Evolutionary conservation across 1,284 basidiomycete genomes (phyloP), one percentile per base, ranked within the genome.

Genomic region (Wallemia mellicola): DNA sequence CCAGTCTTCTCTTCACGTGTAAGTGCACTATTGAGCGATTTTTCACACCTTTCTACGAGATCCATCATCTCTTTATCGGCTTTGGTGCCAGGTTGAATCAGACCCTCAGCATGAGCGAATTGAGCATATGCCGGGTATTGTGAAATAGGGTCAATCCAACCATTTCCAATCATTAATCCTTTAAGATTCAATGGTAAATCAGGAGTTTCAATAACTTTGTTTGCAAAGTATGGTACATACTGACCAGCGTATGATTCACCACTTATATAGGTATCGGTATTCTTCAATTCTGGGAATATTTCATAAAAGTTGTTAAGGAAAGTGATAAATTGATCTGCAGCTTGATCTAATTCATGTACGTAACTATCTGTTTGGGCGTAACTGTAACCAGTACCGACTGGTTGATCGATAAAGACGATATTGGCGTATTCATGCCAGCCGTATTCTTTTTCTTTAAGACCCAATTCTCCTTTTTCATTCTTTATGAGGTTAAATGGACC

Each of bases 391-490:
- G 92, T 96, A 2, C 92, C 92, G 2, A 85, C 86, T 33, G 92
- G 92, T 70, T 98, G 92, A 70, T 98, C 92, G 61, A 98, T 72
- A 67, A 86, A 98, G 61, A 98, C 79, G 71, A 98, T 80, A 57
- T 86, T 92, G n/a, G 86, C 83, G 67, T 92, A 98, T 69, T 98
- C 94, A 69, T 98, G 92, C 92, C 92, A 99, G 26, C 88, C 89
- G 30, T 30, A 32, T 62, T 91, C 82, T 5, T 79, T 74, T 59
- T 81, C 78, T 63, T 78, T 78, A 61, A 95, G 75, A 17, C 82
- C 80, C 25, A 83, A 83, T n/a, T 82, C 73, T 3, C 79, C 81
- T 70, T 86, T 82, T 64, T 82, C 75, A 60, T 82, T 75, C 78
- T 64, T 61, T 1, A 63, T 63, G 57, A 68, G 61, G 27, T 66